Evolutionary conservation across 768 basidiomycete genomes (phyloP), one percentile per base, ranked within the genome.

Genomic region (Coprinopsis strossmayeri): DNA sequence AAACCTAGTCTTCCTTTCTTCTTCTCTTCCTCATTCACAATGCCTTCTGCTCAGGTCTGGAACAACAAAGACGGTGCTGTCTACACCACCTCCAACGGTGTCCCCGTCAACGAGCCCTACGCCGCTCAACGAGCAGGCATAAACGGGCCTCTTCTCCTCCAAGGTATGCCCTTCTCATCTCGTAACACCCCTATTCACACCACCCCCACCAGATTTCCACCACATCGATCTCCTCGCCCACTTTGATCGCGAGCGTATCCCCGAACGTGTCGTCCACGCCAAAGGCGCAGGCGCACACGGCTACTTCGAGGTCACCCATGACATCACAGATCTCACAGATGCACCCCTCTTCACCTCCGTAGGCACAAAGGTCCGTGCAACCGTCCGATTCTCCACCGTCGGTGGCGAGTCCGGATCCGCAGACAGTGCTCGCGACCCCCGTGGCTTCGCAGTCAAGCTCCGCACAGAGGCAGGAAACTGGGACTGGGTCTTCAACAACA

Each of bases 261-360:
- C 94, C 13, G 91, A 95, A 75, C 90, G 91, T 66, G 85, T 90
- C 55, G 91, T 84, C 45, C 92, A 93, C 61, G 91, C 91, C 53
- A 95, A 92, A 64, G 94, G 88, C 49, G 87, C 86, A 46, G 91
- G 89, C 55, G 93, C 91, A 26, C 93, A 97, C 59, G 95, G 95
- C 3, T 83, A 83, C 72, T 96, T 97, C 67, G 82, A 91, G 69
- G 76, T 90, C 56, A 94, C 93, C 52, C 83, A 93, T 46, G 79
- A 87, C 52, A 76, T 95, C 61, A 79, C 80, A 50, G 92, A 95
- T 57, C 70, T 92, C 58, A 87, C 91, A 37, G 83, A 78, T 50
- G 81, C 86, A 49, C 60, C 71, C 26, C 66, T 91, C 54, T 78
- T 95, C 66, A 76, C 72, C 28, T 71, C 75, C 41, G 71, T 81